Conservation (phyloP, 441 rosid species). For the Cnidoscolus chayamansa region DNA sequence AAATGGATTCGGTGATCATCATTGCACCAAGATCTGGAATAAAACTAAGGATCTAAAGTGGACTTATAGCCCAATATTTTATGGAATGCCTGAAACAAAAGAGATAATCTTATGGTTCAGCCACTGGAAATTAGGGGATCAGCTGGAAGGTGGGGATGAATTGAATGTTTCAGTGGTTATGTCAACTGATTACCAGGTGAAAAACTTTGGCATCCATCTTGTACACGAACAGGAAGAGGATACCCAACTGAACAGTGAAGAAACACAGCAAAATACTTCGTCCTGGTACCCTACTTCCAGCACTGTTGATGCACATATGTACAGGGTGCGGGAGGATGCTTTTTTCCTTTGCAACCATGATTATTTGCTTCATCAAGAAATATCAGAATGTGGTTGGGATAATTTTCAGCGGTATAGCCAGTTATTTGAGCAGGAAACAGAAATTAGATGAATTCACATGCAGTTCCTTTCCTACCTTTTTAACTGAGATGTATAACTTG, state of each 20-base stretch:
- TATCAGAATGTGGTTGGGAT: background rate
- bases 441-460: background rate
- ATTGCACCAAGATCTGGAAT: constrained; percentile 10
- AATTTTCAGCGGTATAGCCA: background rate
- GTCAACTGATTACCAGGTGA: constrained; percentile 13
- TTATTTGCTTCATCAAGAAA: constrained; percentile 13
- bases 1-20: constrained; percentile 1
- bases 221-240: constrained; percentile 17
- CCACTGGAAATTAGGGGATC: constrained; percentile 28
- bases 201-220: constrained; percentile 12
- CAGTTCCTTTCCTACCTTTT: background rate
- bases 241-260: constrained; percentile 1
- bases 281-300: background rate
- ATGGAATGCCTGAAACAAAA: constrained; percentile 14
- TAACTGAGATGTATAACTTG: background rate
- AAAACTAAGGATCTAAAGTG: constrained; percentile 13
- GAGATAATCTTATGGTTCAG: constrained; percentile 22
- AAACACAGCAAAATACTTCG: background rate
- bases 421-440: constrained; percentile 14
- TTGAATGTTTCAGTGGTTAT: constrained; percentile 15
- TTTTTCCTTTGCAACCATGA: constrained; percentile 21
- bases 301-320: background rate
- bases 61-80: constrained; percentile 19
- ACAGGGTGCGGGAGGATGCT: constrained; percentile 2
- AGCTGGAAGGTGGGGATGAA: constrained; percentile 20